Base-by-base conservation (phyloP, 2,329 filamentous ascomycete species). In the Didymella lethalis region DNA sequence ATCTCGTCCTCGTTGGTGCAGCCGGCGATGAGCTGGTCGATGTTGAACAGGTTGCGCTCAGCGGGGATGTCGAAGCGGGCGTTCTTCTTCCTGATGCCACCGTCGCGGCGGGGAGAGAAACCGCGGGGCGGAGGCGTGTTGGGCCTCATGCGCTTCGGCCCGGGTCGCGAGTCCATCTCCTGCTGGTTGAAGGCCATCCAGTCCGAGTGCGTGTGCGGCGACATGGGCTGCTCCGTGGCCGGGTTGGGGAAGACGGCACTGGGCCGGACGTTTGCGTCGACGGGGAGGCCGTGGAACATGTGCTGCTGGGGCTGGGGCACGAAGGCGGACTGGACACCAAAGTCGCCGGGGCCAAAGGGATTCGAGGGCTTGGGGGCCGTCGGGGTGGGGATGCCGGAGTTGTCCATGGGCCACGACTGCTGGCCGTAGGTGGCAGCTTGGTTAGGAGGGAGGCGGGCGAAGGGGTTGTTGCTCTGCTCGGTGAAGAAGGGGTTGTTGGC, bases 61-160 rank as follows among this genome's bases (percentile, higher is more conserved):
- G 91, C 88, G 10, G 95, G 95, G 67, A 99, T 99, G 74, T 98
- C 94, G 79, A 98, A 97, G 67, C 94, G 90, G 65, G 93, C 93
- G 74, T 98, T 99, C 90, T 98, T 98, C 88, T 99, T 99, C 72
- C 95, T 88, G 78, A 98, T 96, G 62, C 95, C 92, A 69, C 96
- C 93, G 56, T 92, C 88, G 68, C 91, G 86, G 52, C 86, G 80
- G 55, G 93, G 89, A 62, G 93, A 92, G 80, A 91, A 90, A 68
- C 86, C 90, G 74, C 88, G 86, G 77, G 90, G 85, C 54, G 85
- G 83, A 54, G 85, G 83, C 28, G 91, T 93, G 74, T 86, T 86
- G 41, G 87, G 85, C 64, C 84, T 84, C 83, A 90, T 88, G 72
- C 72, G 84, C 77, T 80, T 85, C 73, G 73, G 81, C 45, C 81